A percentile compares a stretch with the other conserved stretches of the same genome.
Conservation (phyloP, 2,329 filamentous ascomycete species). For the Aspergillus persii region DNA sequence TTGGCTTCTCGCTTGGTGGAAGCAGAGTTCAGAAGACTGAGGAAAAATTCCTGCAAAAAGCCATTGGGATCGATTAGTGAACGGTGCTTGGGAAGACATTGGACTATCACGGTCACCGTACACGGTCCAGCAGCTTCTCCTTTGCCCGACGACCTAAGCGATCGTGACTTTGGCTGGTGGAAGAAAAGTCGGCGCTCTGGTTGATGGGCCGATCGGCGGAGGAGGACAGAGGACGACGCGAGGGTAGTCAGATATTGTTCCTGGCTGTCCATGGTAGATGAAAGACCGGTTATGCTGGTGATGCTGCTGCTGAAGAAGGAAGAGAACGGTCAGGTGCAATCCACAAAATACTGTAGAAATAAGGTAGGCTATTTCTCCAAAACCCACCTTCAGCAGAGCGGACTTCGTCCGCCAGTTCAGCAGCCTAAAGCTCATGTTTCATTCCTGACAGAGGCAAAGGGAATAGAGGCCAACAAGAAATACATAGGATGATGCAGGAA, state of each 20-base stretch:
- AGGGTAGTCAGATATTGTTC: neutral
- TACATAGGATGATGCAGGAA: constrained; percentile 13
- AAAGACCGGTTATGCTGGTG: constrained; percentile 22
- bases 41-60: constrained; percentile 68
- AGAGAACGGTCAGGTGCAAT: neutral
- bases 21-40: constrained; percentile 82
- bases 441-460: constrained; percentile 10
- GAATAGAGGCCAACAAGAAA: constrained; percentile 10
- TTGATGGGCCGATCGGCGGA: constrained; percentile 19
- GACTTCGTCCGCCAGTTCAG: constrained; percentile 31
- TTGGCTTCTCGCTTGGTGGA: constrained; percentile 91
- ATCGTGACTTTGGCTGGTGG: constrained; percentile 25
- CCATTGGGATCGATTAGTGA: constrained; percentile 6
- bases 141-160: constrained; percentile 40
- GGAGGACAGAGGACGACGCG: constrained; percentile 17
- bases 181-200: constrained; percentile 33
- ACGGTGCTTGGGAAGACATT: neutral
- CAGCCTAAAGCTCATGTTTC: constrained; percentile 38
- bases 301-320: neutral
- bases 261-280: constrained; percentile 11
- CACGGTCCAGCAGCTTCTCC: constrained; percentile 46
- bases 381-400: constrained; percentile 29
- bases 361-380: neutral
- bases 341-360: neutral
- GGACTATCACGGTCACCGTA: constrained; percentile 15